A percentile compares a stretch with the other conserved stretches of the same genome.
Evolutionary conservation across 2,329 filamentous ascomycete genomes (phyloP).

Genomic region (Aspergillus neotritici): DNA sequence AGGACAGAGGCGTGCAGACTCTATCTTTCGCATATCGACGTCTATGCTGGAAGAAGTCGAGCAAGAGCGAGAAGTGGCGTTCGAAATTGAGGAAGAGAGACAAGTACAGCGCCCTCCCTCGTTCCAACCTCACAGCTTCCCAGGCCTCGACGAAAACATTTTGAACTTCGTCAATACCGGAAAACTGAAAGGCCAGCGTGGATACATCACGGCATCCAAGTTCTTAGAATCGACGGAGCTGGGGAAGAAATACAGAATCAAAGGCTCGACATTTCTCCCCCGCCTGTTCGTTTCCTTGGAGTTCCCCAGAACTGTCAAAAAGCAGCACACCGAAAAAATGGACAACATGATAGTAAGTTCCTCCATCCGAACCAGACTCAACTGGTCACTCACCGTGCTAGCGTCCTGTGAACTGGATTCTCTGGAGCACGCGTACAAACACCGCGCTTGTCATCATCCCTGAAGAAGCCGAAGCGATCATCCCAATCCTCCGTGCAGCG

Average conservation of each 20-base stretch:
- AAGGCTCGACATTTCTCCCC: not conserved
- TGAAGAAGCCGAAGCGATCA: slow-evolving; percentile 56
- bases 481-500: slow-evolving; percentile 39
- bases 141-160: slow-evolving; percentile 46
- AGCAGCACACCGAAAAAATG: not conserved
- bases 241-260: slow-evolving; percentile 6
- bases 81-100: slow-evolving; percentile 53
- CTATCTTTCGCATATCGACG: slow-evolving; percentile 41
- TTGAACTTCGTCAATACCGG: slow-evolving; percentile 10
- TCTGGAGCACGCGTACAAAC: slow-evolving; percentile 48
- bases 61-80: slow-evolving; percentile 54
- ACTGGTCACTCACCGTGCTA: not conserved
- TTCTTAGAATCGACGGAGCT: slow-evolving; percentile 8
- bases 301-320: slow-evolving; percentile 10
- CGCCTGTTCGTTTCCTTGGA: slow-evolving; percentile 11
- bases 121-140: slow-evolving; percentile 38
- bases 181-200: not conserved
- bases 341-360: slow-evolving; percentile 11
- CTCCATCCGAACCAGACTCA: not conserved
- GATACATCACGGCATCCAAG: slow-evolving; percentile 2
- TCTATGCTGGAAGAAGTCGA: slow-evolving; percentile 56
- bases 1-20: slow-evolving; percentile 33
- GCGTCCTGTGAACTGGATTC: slow-evolving; percentile 52
- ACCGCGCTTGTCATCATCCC: slow-evolving; percentile 55
- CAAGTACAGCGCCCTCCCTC: slow-evolving; percentile 47